Evolutionary conservation across 2,329 filamentous ascomycete genomes (phyloP), one percentile per base, ranked within the genome.

Genomic region (Colletotrichum orbiculare): DNA sequence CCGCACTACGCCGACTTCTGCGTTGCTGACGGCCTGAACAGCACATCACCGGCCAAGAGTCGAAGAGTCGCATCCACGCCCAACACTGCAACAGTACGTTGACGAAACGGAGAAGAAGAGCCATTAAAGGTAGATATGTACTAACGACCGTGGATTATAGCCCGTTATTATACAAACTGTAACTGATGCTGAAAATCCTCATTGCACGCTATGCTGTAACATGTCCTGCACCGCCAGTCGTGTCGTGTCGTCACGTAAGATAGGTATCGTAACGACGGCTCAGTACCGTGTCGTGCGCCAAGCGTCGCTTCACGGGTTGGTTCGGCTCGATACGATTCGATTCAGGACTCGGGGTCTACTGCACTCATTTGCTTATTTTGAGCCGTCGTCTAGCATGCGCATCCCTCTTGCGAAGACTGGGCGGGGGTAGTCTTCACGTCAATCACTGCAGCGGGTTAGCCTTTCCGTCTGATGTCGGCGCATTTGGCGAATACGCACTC

Each of bases 381-480:
- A 35, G 38, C 43, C 53, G 25, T 37, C 17, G 45, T 60, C 63
- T 77, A 92, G 80, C 89, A 92, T 53, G 88, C 82, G 77, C 91
- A 94, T 63, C 90, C 89, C 67, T 94, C 91, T 78, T 94, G 92
- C 74, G 84, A 85, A 69, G 88, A 81, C 65, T 88, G 87, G 71
- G 87, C 85, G 60, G 87, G 87, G 79, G 89, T 93, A 74, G 94
- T 94, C 80, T 95, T 96, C 71, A 97, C 93, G 80, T 97, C 93
- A 75, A 97, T 97, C 92, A 96, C 93, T 96, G 61, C 45, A 3
- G 43, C 33, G 43, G 12, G 64, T 79, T 70, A 77, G 74, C 60
- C 70, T 50, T 39, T 49, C 41, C 15, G 43, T 46, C 43, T 25
- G 8, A 17, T 15, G 42, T 46, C 42, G 46, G 13, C 25, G 8